Evolutionary conservation across 202 grass and related monocot species (phyloP), one percentile per base, ranked within the genome.

Genomic region (Panicum virgatum): DNA sequence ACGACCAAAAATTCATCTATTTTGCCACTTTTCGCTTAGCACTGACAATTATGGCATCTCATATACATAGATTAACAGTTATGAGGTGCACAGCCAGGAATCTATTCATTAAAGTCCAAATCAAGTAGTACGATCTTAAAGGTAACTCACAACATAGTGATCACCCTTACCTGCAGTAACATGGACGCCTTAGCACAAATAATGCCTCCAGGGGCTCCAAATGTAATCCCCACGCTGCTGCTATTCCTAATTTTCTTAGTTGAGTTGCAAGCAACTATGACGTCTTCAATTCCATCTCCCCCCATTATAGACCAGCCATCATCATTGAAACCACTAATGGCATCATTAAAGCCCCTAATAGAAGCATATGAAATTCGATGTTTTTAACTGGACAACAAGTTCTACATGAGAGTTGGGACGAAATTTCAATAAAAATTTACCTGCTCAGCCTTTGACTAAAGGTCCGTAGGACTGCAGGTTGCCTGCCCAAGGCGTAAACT

Each of bases 121-220:
- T n/a, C n/a, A 79, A 22, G 66, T 47, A 72, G 19, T 64, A 51
- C 12, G 15, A 77, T 57, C 66, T 51, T 39, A 59, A 44, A 59
- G 34, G 8, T 45, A 16, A 62, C 20, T 66, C 65, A 4, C 39
- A 61, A 39, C 19, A 5, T 14, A 80, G 27, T 20, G 43, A 72
- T 60, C 44, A 43, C 48, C 59, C 43, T 69, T 84, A 91, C 96
- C 91, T 98, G 89, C 69, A 98, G 89, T 75, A 98, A 69, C 96
- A 98, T 98, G 50, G 96, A 98, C 79, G 96, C 96, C 86, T 95
- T 98, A 26, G 96, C 96, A 95, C 96, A 98, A 25, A 98, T 91
- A 78, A 93, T 87, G 73, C 92, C 96, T 88, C 92, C 96, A 72
- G 76, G 74, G 20, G 75, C 72, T 78, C 81, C 80, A 75, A 98